Conservation (phyloP, 176 grass and related monocot species). For the Hordeum marinum region DNA sequence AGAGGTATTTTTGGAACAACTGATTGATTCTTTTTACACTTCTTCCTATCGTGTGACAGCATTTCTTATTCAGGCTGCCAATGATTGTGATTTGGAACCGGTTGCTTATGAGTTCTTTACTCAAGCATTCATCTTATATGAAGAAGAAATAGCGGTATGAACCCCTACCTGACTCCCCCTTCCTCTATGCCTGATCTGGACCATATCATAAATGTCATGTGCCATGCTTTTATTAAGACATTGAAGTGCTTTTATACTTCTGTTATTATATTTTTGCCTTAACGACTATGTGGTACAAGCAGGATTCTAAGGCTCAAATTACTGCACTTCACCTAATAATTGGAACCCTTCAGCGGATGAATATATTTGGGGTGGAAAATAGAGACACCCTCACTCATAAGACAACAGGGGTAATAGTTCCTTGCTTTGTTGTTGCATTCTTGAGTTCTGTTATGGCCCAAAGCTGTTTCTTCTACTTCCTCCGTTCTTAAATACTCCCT, state of each 20-base stretch:
- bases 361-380: constrained; percentile 95
- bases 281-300: constrained; percentile 18
- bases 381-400: constrained; percentile 97
- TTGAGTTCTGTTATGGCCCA: not conserved
- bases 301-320: constrained; percentile 99
- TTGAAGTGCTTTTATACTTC: not conserved
- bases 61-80: constrained; percentile 69
- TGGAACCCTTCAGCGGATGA: constrained; percentile 93
- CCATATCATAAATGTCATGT: not conserved
- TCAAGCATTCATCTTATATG: constrained; percentile 97
- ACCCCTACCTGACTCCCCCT: not conserved
- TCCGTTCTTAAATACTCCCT: too few species aligned
- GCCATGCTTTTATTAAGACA: not conserved
- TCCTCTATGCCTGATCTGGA: not conserved
- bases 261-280: too few species aligned
- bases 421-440: constrained; percentile 16
- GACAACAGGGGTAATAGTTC: constrained; percentile 82
- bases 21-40: constrained; percentile 3
- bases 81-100: constrained; percentile 96
- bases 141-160: constrained; percentile 92
- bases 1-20: constrained; percentile 49
- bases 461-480: not conserved
- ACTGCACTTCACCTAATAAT: constrained; percentile 99
- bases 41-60: constrained; percentile 14
- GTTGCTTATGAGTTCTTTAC: constrained; percentile 99